phyloP scores from a whole-genome alignment of 1,284 basidiomycete species.

The Fereydounia khargensis region DNA sequence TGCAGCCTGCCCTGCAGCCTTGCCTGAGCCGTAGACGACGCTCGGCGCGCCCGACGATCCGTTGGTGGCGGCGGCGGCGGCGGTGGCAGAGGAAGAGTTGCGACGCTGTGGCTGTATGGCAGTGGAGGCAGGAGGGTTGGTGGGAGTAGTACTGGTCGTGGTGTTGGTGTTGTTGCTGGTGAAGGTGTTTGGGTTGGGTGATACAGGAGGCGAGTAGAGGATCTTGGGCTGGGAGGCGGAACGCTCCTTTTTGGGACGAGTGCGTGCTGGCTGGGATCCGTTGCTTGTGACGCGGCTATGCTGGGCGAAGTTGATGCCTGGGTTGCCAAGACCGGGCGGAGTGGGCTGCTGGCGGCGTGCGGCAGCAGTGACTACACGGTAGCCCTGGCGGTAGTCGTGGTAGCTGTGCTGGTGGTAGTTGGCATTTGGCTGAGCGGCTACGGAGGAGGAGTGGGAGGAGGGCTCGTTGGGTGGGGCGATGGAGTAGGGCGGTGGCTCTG shows the following conservation, averaged over 20 bases:
- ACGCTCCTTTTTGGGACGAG: no score
- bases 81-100: slow-evolving; percentile 1
- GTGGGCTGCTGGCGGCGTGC: slow-evolving; percentile 7
- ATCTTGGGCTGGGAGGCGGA: slow-evolving; percentile 22
- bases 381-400: slow-evolving; percentile 41
- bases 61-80: slow-evolving; percentile 3
- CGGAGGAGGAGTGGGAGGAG: slow-evolving; percentile 51
- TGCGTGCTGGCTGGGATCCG: no score
- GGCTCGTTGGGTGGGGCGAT: slow-evolving; percentile 47
- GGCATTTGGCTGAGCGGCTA: slow-evolving; percentile 49
- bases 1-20: slow-evolving; percentile 3
- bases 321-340: background rate
- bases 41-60: slow-evolving; percentile 3
- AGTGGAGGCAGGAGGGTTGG: slow-evolving; percentile 10
- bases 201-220: slow-evolving; percentile 1
- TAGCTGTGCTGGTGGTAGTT: slow-evolving; percentile 51
- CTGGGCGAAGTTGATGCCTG: no score
- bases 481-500: slow-evolving; percentile 38
- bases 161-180: background rate
- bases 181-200: background rate
- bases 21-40: background rate
- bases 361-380: slow-evolving; percentile 43
- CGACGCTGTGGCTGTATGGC: slow-evolving; percentile 17
- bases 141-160: background rate
- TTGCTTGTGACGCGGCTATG: no score